These are phyloP conservation scores for Acrodontium crateriforme DNA, from an alignment of 2,329 filamentous ascomycete genomes.

Conservation along the genomic window DNA sequence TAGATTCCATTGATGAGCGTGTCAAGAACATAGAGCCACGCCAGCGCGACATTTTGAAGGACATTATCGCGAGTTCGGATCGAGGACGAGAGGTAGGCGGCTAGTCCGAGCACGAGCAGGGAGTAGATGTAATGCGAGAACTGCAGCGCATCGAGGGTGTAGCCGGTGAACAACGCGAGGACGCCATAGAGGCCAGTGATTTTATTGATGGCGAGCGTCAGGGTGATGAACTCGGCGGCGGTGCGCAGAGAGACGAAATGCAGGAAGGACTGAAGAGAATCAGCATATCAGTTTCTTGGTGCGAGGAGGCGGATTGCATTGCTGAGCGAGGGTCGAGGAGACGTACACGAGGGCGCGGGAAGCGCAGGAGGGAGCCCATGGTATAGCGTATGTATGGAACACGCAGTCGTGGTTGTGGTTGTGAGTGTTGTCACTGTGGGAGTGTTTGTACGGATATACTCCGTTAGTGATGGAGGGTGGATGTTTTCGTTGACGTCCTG, in stretches of 20 bases:
- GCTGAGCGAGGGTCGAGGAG: background rate
- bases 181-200: conserved; percentile 81
- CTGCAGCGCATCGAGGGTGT: conserved; percentile 67
- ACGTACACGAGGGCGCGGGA: conserved; percentile 9
- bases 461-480: too few species aligned
- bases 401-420: background rate
- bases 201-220: conserved; percentile 82
- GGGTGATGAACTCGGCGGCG: conserved; percentile 70
- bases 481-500: too few species aligned
- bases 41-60: conserved; percentile 65
- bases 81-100: conserved; percentile 60
- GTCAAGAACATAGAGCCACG: conserved; percentile 76
- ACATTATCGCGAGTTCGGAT: conserved; percentile 60
- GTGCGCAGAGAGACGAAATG: conserved; percentile 76
- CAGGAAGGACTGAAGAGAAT: conserved; percentile 54
- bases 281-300: background rate
- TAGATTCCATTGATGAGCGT: conserved; percentile 69
- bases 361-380: conserved; percentile 7
- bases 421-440: too few species aligned
- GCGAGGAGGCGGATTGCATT: background rate
- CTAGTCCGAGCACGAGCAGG: conserved; percentile 52
- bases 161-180: conserved; percentile 77
- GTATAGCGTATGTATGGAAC: too few species aligned
- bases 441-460: too few species aligned
- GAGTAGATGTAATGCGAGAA: conserved; percentile 89